phyloP scores from a whole-genome alignment of 2,329 filamentous ascomycete species.

The Trichophyton mentagrophytes region DNA sequence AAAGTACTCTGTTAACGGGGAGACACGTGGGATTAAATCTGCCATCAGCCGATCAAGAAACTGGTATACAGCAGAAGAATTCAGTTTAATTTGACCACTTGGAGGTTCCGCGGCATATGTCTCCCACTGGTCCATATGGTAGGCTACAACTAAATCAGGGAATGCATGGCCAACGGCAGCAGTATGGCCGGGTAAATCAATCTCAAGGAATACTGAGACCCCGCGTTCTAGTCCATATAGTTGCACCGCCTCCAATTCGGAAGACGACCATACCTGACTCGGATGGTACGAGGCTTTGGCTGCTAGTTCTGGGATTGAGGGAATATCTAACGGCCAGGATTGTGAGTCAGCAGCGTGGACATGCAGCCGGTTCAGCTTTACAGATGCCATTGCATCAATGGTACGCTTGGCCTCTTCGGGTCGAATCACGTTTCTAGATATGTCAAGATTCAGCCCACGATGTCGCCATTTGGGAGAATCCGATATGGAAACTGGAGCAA shows the following conservation, averaged over 20 bases:
- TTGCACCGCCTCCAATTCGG: constrained; percentile 54
- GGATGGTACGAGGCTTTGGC: constrained; percentile 59
- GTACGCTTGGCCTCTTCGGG: constrained; percentile 56
- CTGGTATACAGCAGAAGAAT: constrained; percentile 53
- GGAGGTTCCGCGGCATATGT: constrained; percentile 44
- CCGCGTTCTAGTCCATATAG: constrained; percentile 56
- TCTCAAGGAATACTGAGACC: constrained; percentile 60
- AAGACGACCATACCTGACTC: constrained; percentile 53
- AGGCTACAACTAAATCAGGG: constrained; percentile 59
- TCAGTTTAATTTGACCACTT: constrained; percentile 58
- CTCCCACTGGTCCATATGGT: constrained; percentile 41
- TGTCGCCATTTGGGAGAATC: constrained; percentile 64
- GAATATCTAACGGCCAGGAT: constrained; percentile 57
- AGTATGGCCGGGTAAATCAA: constrained; percentile 72
- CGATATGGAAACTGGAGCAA: constrained; percentile 57
- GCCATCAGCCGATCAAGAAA: constrained; percentile 61
- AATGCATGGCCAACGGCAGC: constrained; percentile 52
- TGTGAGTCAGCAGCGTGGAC: constrained; percentile 38
- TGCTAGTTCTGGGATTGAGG: constrained; percentile 53
- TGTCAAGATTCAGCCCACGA: constrained; percentile 68
- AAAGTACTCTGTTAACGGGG: constrained; percentile 60
- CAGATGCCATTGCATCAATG: constrained; percentile 55
- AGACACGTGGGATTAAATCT: constrained; percentile 62
- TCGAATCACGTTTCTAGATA: constrained; percentile 59
- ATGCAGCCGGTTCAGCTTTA: constrained; percentile 39